A percentile compares a stretch with the other conserved stretches of the same genome.
These are phyloP conservation scores for Candida sp. DNA, from an alignment of 1,139 yeast genomes.

Conservation along the genomic window DNA sequence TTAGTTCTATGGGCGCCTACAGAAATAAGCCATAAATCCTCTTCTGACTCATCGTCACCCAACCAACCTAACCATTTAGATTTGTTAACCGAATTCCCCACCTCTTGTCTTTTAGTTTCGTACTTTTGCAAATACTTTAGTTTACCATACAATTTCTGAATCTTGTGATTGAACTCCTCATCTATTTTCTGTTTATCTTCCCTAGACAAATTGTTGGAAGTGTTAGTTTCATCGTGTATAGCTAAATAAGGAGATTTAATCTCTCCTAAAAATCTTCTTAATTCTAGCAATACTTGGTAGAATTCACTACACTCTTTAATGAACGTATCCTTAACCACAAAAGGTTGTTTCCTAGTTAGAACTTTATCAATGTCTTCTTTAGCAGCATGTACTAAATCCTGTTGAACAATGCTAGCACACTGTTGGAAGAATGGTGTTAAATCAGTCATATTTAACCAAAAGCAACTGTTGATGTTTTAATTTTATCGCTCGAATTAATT, in stretches of 20 bases:
- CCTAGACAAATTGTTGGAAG: constrained; percentile 23
- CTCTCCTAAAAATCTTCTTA: constrained; percentile 35
- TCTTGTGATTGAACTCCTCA: constrained; percentile 48
- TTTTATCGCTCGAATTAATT: not conserved
- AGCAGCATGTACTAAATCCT: constrained; percentile 15
- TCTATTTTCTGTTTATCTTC: constrained; percentile 54
- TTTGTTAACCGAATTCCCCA: constrained; percentile 13
- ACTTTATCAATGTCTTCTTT: not conserved
- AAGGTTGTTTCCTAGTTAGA: constrained; percentile 12
- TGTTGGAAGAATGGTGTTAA: constrained; percentile 49
- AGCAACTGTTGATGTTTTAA: not conserved
- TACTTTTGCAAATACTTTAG: constrained; percentile 48
- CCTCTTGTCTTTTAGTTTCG: constrained; percentile 40
- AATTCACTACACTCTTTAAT: constrained; percentile 47
- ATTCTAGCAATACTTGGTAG: constrained; percentile 33
- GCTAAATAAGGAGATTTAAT: constrained; percentile 45
- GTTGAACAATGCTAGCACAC: constrained; percentile 42
- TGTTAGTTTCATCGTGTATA: constrained; percentile 23
- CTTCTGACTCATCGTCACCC: constrained; percentile 26
- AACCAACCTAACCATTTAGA: constrained; percentile 22
- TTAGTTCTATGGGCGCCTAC: constrained; percentile 34
- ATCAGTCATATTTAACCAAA: constrained; percentile 39
- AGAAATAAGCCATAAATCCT: constrained; percentile 21
- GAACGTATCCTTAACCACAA: constrained; percentile 46
- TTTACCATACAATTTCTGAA: constrained; percentile 50